Evolutionary conservation across 2,329 filamentous ascomycete species (phyloP), one percentile per base, ranked within the genome.

Genomic region (Colletotrichum tamarilloi): DNA sequence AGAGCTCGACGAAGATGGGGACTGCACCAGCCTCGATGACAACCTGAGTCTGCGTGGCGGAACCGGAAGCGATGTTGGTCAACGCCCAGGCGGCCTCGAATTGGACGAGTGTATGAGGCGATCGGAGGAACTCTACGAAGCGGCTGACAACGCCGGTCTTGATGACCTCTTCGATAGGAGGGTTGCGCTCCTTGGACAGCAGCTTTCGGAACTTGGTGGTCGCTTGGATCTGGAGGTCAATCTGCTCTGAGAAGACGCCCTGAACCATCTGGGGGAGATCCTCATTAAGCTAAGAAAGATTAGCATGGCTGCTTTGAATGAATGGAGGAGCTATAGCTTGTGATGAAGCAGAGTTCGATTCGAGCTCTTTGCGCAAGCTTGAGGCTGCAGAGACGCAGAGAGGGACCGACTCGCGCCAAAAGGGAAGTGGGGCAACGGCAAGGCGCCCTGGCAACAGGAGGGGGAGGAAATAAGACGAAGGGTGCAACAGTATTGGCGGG

Each of bases 151-250:
- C 97, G 81, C 97, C 97, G 73, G 97, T 98, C 90, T 98, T 97
- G 85, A 99, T 99, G 78, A 99, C 97, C 82, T 97, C 95, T 87
- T 99, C 97, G 82, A 99, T 99, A 58, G 97, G 97, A 59, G 97
- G 97, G 87, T 99, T 99, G 82, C 97, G 94, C 88, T 99, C 97
- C 88, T 99, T 99, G 77, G 95, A 98, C 32, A 99, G 89, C 55
- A 99, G 91, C 89, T 99, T 99, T 83, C 97, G 90, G 89, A 99
- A 99, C 85, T 98, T 98, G 78, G 97, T 99, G 32, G 97, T 99
- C 72, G 96, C 95, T 85, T 96, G 92, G 79, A 99, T 99, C 86
- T 99, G 97, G 78, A 94, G 91, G 82, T 99, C 97, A 85, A 99
- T 98, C 86, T 98, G 95, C 77, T 99, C 96, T 76, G 97, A 99